Conservation (phyloP, 2,329 filamentous ascomycete species). For the Macrophomina phaseolina region DNA sequence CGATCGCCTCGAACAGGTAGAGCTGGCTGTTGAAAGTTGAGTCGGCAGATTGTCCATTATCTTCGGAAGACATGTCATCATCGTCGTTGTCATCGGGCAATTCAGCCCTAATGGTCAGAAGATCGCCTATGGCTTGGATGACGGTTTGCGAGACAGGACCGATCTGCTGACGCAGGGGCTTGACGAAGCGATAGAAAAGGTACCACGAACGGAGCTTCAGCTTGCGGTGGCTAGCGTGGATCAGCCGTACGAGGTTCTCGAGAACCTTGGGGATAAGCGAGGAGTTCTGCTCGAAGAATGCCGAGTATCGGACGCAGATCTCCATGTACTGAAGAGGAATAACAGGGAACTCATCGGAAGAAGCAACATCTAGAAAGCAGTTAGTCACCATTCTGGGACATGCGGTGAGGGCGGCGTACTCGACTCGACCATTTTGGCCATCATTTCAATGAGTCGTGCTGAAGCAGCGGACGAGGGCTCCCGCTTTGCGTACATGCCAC, state of each 20-base stretch:
- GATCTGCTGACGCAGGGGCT: slow-evolving; percentile 81
- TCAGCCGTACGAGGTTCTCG: slow-evolving; percentile 87
- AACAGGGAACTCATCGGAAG: slow-evolving; percentile 79
- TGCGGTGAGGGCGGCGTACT: slow-evolving; percentile 58
- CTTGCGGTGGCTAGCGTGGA: slow-evolving; percentile 85
- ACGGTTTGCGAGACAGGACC: slow-evolving; percentile 90
- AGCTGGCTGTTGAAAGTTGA: slow-evolving; percentile 89
- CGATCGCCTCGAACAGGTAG: slow-evolving; percentile 93
- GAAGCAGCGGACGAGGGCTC: slow-evolving; percentile 79
- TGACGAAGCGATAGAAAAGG: slow-evolving; percentile 90
- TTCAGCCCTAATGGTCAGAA: slow-evolving; percentile 90
- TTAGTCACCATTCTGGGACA: not conserved
- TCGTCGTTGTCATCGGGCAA: slow-evolving; percentile 77
- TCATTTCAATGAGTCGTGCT: slow-evolving; percentile 86
- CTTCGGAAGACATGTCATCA: slow-evolving; percentile 94
- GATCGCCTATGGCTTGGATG: slow-evolving; percentile 85
- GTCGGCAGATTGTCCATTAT: slow-evolving; percentile 88
- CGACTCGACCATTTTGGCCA: slow-evolving; percentile 93
- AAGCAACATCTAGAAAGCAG: slow-evolving; percentile 70
- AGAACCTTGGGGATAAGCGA: slow-evolving; percentile 83
- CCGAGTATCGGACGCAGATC: slow-evolving; percentile 91
- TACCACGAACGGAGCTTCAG: slow-evolving; percentile 96
- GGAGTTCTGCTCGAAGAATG: slow-evolving; percentile 86
- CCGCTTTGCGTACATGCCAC: slow-evolving; percentile 84
- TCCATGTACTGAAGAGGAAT: slow-evolving; percentile 98